Evolutionary conservation across 345 rosid genomes (phyloP), one percentile per base, ranked within the genome.

Genomic region (Aquilaria malaccensis): DNA sequence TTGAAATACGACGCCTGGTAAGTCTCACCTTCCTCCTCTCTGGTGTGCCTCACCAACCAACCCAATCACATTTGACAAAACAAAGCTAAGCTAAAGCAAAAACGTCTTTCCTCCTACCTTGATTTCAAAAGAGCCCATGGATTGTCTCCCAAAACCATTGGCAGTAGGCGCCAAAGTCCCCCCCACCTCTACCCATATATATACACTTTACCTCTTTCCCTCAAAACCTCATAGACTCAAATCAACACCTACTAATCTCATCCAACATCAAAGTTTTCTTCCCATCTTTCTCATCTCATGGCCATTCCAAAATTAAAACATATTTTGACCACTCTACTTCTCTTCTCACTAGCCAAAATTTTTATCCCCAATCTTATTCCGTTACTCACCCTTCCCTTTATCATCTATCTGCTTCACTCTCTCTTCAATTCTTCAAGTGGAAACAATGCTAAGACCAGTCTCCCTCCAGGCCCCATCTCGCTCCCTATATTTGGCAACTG

Each of bases 401-500:
- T 55, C 56, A 1, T 47, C 14, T 58, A 29, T 32, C 0, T 53
- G 1, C 22, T 48, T 10, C 11, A 30, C 32, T 29, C 50, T 43
- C 10, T 59, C 63, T 54, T 45, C 49, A 61, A n/a, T 45, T 41
- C 71, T 53, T 52, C 63, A 30, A 53, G 13, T 32, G 2, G 33
- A 50, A 30, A n/a, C 30, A 45, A 0, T 11, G 13, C 48, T 14
- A 45, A 59, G 13, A 15, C 70, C 31, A 9, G 14, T 45, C 60
- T 75, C 6, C 84, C 89, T 59, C 86, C 86, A 0, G 69, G 81
- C 30, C 89, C 86, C 10, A 10, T 72, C 43, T 58, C 89, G 13
- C 15, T 79, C 43, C 89, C 89, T 6, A 63, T 84, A 11, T 79
- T 81, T 29, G 89, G 89, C 9, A 84, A 84, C 32, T 84, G 89